Evolutionary conservation across 768 basidiomycete species (phyloP), one percentile per base, ranked within the genome.

Genomic region (Agrocybe pediades): DNA sequence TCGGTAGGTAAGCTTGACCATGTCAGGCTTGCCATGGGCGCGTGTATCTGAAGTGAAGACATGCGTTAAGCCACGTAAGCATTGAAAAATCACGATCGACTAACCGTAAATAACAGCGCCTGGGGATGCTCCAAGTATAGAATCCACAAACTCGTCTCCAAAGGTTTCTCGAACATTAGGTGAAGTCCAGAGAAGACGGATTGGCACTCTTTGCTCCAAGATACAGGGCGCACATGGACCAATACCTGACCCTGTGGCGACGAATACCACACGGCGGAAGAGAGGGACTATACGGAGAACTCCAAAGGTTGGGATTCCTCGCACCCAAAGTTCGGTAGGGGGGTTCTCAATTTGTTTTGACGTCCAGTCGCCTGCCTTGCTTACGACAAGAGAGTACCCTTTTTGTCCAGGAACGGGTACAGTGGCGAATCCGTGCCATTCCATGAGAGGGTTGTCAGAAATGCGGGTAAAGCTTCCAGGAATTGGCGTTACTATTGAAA

Each of bases 341-440:
- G 84, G 82, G 41, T 81, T 72, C n/a, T 54, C 63, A 50, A 85
- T 84, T 57, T 78, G 71, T 53, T 80, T 75, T 26, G 65, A 66
- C 1, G 83, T 85, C 83, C 83, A 85, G 61, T 85, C 83, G 29
- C 83, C 84, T 21, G 83, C 83, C 47, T 68, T 74, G 25, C 79
- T 81, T 9, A 85, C 78, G 25, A 86, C 77, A 17, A 82, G 72
- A 2, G 83, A 85, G 61, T 77, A 85, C 0, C 79, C 80, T 42
- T 69, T 72, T 57, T 75, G 66, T 25, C 73, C 76, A 13, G 77
- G 77, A 41, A 75, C 76, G 1, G 81, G 69, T 25, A 85, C 72
- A 7, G 79, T 80, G 3, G 81, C 82, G 61, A 84, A 84, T 9
- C 77, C 76, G 54, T 84, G 83, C 82, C 82, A 84, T 65, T 85